These are phyloP conservation scores for Oryza meridionalis DNA, from an alignment of 176 grass and related monocot genomes.

Conservation along the genomic window DNA sequence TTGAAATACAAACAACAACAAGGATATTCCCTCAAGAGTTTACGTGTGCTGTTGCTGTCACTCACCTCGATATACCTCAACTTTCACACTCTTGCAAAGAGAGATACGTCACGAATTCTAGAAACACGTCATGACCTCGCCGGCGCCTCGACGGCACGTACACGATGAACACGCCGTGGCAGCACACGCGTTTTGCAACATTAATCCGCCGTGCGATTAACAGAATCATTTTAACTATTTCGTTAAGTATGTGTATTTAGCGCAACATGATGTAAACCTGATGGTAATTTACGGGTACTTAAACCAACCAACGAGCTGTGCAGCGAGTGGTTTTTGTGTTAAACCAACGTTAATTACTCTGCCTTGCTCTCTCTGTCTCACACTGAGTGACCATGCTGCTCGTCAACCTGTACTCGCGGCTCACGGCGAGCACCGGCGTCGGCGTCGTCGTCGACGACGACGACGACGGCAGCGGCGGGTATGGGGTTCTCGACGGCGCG, in stretches of 20 bases:
- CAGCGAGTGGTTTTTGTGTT: neutral
- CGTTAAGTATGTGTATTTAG: neutral
- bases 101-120: neutral
- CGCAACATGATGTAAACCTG: neutral
- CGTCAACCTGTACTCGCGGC: slow-evolving; percentile 27
- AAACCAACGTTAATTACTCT: neutral
- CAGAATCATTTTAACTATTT: neutral
- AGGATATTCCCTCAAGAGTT: too few species aligned
- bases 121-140: neutral
- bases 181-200: neutral
- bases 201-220: neutral
- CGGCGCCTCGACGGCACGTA: neutral
- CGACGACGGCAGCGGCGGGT: neutral
- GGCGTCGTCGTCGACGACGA: neutral
- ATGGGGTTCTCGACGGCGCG: neutral
- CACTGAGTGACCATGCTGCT: slow-evolving; percentile 28
- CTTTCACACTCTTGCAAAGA: too few species aligned
- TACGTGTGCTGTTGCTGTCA: neutral
- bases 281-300: neutral
- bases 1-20: too few species aligned
- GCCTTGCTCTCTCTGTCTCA: neutral
- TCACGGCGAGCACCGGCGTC: neutral
- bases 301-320: neutral
- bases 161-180: neutral
- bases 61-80: neutral